phyloP scores from a whole-genome alignment of 2,329 filamentous ascomycete genomes.

The Neonectria hederae region DNA sequence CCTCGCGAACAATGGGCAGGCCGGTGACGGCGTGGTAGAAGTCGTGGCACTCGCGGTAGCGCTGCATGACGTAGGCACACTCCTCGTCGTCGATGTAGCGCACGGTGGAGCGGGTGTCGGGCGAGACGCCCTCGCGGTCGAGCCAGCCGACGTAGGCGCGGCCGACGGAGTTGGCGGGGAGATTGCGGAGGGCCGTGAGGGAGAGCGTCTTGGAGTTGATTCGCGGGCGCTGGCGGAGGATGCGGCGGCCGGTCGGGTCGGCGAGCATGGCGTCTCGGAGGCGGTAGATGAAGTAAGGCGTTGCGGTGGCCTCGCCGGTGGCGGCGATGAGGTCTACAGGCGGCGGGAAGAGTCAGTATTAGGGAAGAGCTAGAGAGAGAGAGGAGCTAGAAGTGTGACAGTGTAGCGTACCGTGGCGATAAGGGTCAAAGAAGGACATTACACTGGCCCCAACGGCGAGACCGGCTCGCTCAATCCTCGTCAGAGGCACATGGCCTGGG shows the following conservation, averaged over 20 bases:
- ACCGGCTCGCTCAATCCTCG: constrained; percentile 75
- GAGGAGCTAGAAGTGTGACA: neutral
- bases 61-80: constrained; percentile 98
- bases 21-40: constrained; percentile 97
- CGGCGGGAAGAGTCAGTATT: neutral
- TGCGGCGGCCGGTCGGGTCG: constrained; percentile 83
- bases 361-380: neutral
- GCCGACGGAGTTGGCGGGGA: constrained; percentile 81
- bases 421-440: constrained; percentile 75
- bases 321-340: constrained; percentile 92
- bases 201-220: constrained; percentile 79
- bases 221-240: constrained; percentile 88
- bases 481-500: constrained; percentile 91
- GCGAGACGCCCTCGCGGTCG: constrained; percentile 92
- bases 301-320: constrained; percentile 92
- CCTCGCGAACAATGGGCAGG: constrained; percentile 90
- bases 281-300: constrained; percentile 93
- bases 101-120: constrained; percentile 84
- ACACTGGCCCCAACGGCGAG: constrained; percentile 74
- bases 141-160: constrained; percentile 88
- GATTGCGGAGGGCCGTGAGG: constrained; percentile 73
- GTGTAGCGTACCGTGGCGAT: constrained; percentile 71
- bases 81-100: constrained; percentile 95
- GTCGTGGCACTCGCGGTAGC: constrained; percentile 96
- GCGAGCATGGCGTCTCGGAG: constrained; percentile 93